Base-by-base conservation (phyloP, 345 rosid species). In the Aethionema arabicum region DNA sequence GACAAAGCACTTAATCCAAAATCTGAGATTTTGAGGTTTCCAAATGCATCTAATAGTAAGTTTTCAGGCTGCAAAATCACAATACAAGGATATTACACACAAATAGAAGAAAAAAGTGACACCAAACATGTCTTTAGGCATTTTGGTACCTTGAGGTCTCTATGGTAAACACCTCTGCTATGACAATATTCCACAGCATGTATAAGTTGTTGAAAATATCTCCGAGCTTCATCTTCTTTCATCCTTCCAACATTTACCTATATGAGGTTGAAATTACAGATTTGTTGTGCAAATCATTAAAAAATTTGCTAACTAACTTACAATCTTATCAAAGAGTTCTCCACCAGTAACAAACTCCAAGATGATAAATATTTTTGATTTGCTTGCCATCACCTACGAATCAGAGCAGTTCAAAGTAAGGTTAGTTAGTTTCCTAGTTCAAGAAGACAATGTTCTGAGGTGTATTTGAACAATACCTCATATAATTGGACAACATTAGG, bases 1-100 rank as follows among this genome's bases (percentile, higher is more conserved):
- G 98, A 92, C 72, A 92, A 70, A 13, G 98, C 98, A 81, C 96
- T 92, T 75, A 92, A 72, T 70, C 98, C 98, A 78, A 92, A 92
- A 75, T 92, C 98, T 16, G 98, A 92, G 67, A 92, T 85, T 80
- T 87, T 92, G 52, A 92, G 98, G 80, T 83, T 87, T 44, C 95
- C 98, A 70, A 61, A 56, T 1, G 89, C 79, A 85, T 89, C 96
- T 77, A 92, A 72, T 4, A 92, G 80, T 76, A 92, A 65, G 72
- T 92, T 92, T 66, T 92, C 98, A 12, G 93, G 98, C 98, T 92
- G 84, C 64, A 72, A 74, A 59, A 61, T 60, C 50, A 35, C 58
- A 54, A 50, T 51, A 50, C 30, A 67, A 44, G 44, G 44, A 7
- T 8, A 55, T 56, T 45, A 62, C 5, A 48, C 29, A 48, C 16